Percentiles rank a stretch among this genome's conserved stretches.
Evolutionary conservation across 352 stramenopile genomes (phyloP).

Genomic region (Phytophthora macrochlamydospora): DNA sequence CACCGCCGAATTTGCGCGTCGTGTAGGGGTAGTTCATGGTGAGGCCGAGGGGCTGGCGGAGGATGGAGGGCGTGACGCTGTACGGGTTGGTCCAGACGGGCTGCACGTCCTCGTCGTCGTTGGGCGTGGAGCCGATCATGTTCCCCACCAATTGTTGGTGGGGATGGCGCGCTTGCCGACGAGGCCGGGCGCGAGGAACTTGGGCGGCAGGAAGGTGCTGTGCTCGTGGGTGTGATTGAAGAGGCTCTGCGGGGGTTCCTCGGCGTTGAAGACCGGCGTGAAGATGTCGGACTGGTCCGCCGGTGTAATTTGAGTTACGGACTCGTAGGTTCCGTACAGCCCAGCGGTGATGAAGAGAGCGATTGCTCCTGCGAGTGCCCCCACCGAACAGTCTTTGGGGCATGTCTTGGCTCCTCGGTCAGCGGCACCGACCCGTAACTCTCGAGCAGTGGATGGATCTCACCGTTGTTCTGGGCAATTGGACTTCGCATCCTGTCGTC

Average conservation of each 20-base stretch:
- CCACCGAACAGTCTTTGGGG: neutral
- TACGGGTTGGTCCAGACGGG: conserved; percentile 56
- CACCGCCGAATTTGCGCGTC: conserved; percentile 52
- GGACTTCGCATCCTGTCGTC: neutral
- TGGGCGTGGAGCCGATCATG: conserved; percentile 2
- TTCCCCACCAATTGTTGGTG: conserved; percentile 8
- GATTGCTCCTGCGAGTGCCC: neutral
- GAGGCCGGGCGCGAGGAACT: conserved; percentile 1
- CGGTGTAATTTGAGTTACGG: neutral
- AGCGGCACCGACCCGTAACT: neutral
- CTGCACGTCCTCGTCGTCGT: conserved; percentile 22
- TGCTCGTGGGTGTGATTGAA: conserved; percentile 7
- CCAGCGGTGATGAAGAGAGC: neutral
- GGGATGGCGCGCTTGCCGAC: conserved; percentile 1
- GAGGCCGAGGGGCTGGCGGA: conserved; percentile 47
- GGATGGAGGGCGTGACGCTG: conserved; percentile 46
- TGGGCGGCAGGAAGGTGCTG: neutral
- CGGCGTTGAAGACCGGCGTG: conserved; percentile 1
- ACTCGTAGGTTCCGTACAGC: neutral
- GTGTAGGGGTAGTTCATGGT: conserved; percentile 62
- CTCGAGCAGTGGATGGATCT: neutral
- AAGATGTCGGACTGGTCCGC: neutral
- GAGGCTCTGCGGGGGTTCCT: conserved; percentile 1
- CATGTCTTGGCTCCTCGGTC: neutral
- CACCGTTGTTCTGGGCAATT: neutral